These are phyloP conservation scores for Cryphonectria radicalis DNA, from an alignment of 2,329 filamentous ascomycete genomes.

Conservation along the genomic window DNA sequence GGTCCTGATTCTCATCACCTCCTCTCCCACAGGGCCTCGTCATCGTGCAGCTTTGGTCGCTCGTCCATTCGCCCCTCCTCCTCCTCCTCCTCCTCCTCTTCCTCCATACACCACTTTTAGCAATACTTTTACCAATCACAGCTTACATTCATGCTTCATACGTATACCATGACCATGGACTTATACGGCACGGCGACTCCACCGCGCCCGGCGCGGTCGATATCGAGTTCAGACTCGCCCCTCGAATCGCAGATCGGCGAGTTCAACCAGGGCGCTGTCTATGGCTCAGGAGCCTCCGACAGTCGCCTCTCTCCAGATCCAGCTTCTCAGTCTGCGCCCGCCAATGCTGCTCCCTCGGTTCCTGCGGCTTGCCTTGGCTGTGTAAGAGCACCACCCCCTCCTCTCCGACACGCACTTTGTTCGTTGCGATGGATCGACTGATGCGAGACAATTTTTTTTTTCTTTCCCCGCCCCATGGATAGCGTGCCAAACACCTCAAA, in stretches of 20 bases:
- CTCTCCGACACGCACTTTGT: background rate
- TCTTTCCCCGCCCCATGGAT: constrained; percentile 29
- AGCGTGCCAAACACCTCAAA: constrained; percentile 72
- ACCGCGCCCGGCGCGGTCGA: constrained; percentile 16
- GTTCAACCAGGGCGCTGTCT: constrained; percentile 25
- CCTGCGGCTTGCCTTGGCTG: constrained; percentile 60
- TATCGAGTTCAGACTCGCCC: constrained; percentile 25
- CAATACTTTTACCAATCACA: background rate
- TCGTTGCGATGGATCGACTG: constrained; percentile 13
- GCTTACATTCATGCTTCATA: background rate
- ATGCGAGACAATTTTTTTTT: constrained; percentile 1
- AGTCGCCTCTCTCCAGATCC: constrained; percentile 20
- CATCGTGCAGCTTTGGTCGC: background rate
- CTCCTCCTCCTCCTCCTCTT: background rate
- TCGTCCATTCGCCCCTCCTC: background rate
- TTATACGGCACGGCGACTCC: constrained; percentile 20
- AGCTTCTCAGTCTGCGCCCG: constrained; percentile 16
- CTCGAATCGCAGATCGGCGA: constrained; percentile 27
- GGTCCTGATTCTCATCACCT: background rate
- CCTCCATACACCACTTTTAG: background rate
- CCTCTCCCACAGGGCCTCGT: background rate
- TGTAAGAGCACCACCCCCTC: constrained; percentile 44
- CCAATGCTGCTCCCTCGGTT: constrained; percentile 38
- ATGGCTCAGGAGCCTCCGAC: constrained; percentile 33
- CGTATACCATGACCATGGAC: constrained; percentile 18